A percentile compares a stretch with the other conserved stretches of the same genome.
Evolutionary conservation across 2,329 filamentous ascomycete genomes (phyloP).

Genomic region (Monilinia fructigena): DNA sequence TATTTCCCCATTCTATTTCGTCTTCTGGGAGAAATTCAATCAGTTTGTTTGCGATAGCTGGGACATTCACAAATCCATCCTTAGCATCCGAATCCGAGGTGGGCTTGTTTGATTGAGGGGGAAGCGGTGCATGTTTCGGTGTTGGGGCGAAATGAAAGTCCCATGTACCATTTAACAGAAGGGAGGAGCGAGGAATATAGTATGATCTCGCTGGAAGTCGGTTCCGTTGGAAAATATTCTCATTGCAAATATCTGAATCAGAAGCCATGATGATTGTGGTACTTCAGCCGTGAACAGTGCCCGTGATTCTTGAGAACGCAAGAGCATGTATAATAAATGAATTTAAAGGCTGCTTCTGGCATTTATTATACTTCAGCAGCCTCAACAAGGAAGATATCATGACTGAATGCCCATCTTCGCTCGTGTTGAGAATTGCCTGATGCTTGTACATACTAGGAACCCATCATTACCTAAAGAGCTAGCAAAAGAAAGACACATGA

Average conservation of each 20-base stretch:
- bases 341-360: not conserved
- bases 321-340: not conserved
- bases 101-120: conserved; percentile 11
- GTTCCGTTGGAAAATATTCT: conserved; percentile 53
- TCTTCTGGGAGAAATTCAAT: conserved; percentile 1
- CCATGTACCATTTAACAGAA: conserved; percentile 57
- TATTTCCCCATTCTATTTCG: conserved; percentile 33
- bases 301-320: too few relatives aligned
- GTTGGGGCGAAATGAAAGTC: conserved; percentile 52
- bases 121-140: conserved; percentile 47
- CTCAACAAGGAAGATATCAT: not conserved
- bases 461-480: not conserved
- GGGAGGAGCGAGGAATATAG: conserved; percentile 50
- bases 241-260: conserved; percentile 48
- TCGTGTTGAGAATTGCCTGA: not conserved
- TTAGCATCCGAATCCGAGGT: not conserved
- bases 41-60: not conserved
- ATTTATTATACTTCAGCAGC: not conserved
- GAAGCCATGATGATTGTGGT: conserved; percentile 12
- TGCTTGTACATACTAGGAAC: not conserved
- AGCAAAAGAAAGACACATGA: too few relatives aligned
- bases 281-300: not conserved
- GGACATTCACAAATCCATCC: conserved; percentile 3
- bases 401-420: not conserved
- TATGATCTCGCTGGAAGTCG: conserved; percentile 53